Evolutionary conservation across 1,284 basidiomycete species (phyloP), one percentile per base, ranked within the genome.

Genomic region (Malassezia yamatoensis): DNA sequence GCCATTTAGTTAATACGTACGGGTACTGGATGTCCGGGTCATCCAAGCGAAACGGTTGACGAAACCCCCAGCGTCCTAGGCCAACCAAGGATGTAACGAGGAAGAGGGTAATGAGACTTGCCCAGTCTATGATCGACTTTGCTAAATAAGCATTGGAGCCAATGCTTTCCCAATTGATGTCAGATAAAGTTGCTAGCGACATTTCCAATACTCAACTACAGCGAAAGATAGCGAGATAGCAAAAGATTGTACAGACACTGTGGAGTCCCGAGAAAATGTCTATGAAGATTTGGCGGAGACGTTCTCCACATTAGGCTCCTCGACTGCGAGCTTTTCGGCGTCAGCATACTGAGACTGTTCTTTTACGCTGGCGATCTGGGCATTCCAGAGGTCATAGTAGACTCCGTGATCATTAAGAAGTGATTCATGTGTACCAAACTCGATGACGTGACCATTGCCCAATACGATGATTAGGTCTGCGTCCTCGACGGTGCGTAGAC

Each of bases 401-500:
- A 73, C 53, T 1, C 68, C 67, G n/a, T 65, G 48, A 5, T 35
- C 21, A 1, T 42, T 45, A 36, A 74, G 54, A 5, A 74, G 53
- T 21, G 64, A 40, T 7, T 63, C 64, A 49, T 74, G 72, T 16
- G 50, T 64, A 9, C 72, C 72, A 11, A 63, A 40, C 50, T 74
- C 72, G 15, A 45, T 36, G 1, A 74, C 70, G 18, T 40, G 50
- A 4, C 70, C 71, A 9, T 54, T 59, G 24, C 62, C 50, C 10
- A 74, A 60, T 4, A 74, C 72, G 39, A 74, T 59, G 56, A 74
- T 74, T 43, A 51, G 53, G 45, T 74, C 71, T 1, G 89, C 82
- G 76, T 94, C 89, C 35, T 89, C 84, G 32, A 96, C 84, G 0
- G 93, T 96, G 33, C 88, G 82, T 41, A 96, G 77, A 41, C 89